Evolutionary conservation across 345 rosid genomes (phyloP).

Genomic region (Brassica nigra): DNA sequence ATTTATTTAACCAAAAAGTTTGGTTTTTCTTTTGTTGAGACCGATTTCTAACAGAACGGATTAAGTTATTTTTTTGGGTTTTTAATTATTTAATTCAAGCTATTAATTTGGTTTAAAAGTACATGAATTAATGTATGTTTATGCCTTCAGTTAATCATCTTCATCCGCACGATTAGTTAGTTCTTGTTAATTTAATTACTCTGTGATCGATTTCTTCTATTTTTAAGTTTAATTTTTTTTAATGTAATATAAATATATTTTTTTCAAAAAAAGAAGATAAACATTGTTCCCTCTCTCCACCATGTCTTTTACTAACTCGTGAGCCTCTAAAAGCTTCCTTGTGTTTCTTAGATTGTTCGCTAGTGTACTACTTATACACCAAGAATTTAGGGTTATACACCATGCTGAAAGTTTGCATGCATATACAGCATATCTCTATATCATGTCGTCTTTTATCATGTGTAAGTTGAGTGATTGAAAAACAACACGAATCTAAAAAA

Average conservation of each 20-base stretch:
- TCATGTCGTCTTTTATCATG: too few relatives aligned
- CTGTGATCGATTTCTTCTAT: too few relatives aligned
- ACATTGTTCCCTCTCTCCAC: background rate
- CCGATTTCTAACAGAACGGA: conserved; percentile 18
- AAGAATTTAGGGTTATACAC: background rate
- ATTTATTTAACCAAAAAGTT: background rate
- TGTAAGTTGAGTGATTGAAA: too few relatives aligned
- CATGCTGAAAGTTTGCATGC: background rate
- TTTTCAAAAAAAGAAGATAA: too few relatives aligned
- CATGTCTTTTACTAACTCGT: background rate
- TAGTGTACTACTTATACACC: too few relatives aligned
- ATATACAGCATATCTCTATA: too few relatives aligned
- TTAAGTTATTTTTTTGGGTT: conserved; percentile 7
- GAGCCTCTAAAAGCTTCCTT: background rate
- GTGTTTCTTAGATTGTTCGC: too few relatives aligned
- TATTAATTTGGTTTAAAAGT: conserved; percentile 23
- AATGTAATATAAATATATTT: too few relatives aligned
- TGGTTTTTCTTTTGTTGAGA: conserved; percentile 22
- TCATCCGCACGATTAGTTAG: background rate
- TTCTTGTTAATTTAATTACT: too few relatives aligned
- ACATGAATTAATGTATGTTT: conserved; percentile 28
- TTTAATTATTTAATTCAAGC: conserved; percentile 22
- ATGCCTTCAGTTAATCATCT: background rate
- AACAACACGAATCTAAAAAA: too few relatives aligned
- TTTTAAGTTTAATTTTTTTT: too few relatives aligned